Percentiles rank a stretch among this genome's conserved stretches.
phyloP scores from a whole-genome alignment of 306 rosid species.

The Begonia loranthoides region DNA sequence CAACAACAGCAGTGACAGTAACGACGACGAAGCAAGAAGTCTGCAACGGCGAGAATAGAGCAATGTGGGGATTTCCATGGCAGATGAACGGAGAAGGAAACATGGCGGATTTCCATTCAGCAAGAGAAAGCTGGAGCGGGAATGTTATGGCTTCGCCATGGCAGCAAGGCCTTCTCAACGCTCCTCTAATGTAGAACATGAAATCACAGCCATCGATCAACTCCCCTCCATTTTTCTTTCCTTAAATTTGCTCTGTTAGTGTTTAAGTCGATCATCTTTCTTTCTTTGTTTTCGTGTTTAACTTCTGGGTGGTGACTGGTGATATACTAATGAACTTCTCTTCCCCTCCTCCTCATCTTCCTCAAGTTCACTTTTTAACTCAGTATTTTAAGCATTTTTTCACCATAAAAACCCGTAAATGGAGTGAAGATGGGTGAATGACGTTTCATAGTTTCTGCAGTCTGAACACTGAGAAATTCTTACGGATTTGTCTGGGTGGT shows the following conservation, averaged over 20 bases:
- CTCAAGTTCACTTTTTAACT: no score
- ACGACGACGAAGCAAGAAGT: slow-evolving; percentile 80
- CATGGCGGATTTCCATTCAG: slow-evolving; percentile 46
- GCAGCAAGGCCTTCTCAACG: slow-evolving; percentile 94
- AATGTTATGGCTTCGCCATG: slow-evolving; percentile 49
- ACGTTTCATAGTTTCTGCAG: slow-evolving; percentile 49
- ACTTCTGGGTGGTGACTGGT: no score
- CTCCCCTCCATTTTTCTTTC: no score
- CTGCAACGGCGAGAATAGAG: slow-evolving; percentile 34
- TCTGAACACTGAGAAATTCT: slow-evolving; percentile 37
- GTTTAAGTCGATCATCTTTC: no score
- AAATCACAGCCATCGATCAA: not conserved
- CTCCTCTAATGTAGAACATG: slow-evolving; percentile 58
- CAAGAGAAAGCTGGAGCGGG: slow-evolving; percentile 72
- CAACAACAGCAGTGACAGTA: slow-evolving; percentile 57
- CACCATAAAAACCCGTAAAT: no score
- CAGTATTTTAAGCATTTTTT: no score
- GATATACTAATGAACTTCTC: no score
- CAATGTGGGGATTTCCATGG: slow-evolving; percentile 86
- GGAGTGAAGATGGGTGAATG: slow-evolving; percentile 7
- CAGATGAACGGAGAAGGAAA: slow-evolving; percentile 49
- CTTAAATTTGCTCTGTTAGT: no score
- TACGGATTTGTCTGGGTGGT: slow-evolving; percentile 23
- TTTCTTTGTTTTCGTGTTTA: no score
- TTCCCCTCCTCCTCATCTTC: no score